These are phyloP conservation scores for Agaricales sp. DNA, from an alignment of 1,284 basidiomycete species.

Conservation along the genomic window DNA sequence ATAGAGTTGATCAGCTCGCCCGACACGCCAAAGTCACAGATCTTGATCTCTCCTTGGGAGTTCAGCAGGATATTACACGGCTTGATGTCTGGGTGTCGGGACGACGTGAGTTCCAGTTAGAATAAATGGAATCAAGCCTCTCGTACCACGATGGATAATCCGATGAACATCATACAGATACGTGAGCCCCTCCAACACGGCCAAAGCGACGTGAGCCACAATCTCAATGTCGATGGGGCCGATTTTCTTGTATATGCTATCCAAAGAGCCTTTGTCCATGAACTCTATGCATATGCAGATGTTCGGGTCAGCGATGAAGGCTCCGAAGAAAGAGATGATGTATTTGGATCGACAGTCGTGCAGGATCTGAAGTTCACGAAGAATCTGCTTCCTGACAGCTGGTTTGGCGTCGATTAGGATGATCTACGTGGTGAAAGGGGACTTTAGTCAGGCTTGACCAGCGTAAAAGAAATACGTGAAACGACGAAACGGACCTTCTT, in stretches of 20 bases:
- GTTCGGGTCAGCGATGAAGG: slow-evolving; percentile 92
- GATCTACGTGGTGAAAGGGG: slow-evolving; percentile 49
- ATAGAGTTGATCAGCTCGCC: slow-evolving; percentile 98
- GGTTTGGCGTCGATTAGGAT: slow-evolving; percentile 98
- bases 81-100: slow-evolving; percentile 77
- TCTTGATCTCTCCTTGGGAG: slow-evolving; percentile 90
- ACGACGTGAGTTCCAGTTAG: slow-evolving; percentile 7
- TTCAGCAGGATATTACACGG: slow-evolving; percentile 97
- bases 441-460: not conserved
- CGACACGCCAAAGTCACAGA: slow-evolving; percentile 98
- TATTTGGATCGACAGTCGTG: slow-evolving; percentile 90
- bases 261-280: slow-evolving; percentile 88
- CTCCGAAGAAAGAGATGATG: slow-evolving; percentile 96
- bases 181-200: slow-evolving; percentile 89
- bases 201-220: slow-evolving; percentile 83
- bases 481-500: slow-evolving; percentile 64
- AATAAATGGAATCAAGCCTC: slow-evolving; percentile 2
- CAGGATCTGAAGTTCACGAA: slow-evolving; percentile 97
- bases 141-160: slow-evolving; percentile 94
- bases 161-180: slow-evolving; percentile 99
- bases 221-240: slow-evolving; percentile 87
- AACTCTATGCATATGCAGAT: slow-evolving; percentile 99
- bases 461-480: not conserved
- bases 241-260: slow-evolving; percentile 90
- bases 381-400: slow-evolving; percentile 94